Base-by-base conservation (phyloP, 2,329 filamentous ascomycete genomes). In the Hymenotorrendiella dingleyae region DNA sequence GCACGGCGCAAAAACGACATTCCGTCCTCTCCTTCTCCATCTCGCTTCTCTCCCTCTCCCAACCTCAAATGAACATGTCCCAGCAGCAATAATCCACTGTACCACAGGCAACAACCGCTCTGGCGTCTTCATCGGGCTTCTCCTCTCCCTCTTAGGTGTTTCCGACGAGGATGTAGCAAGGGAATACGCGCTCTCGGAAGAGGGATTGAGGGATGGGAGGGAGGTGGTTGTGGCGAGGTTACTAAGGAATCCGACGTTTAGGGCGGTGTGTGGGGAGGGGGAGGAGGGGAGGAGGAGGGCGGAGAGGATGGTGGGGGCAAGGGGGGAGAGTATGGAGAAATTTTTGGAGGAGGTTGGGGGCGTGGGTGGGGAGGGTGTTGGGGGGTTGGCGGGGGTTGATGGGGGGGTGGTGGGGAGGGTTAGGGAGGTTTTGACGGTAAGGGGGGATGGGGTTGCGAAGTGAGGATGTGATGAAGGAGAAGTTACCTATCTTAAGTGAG, bases 61-160 rank as follows among this genome's bases (percentile, higher is more conserved):
- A 10, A 38, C 46, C 7, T 51, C 38, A 17, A n/a, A 8, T 19
- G 27, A 6, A 7, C 16, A 22, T n/a, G 8, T 4, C 7, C 21
- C 21, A 27, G 29, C 39, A 16, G 21, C 21, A 19, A 51, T 51
- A 23, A 67, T 88, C 9, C 83, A 89, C 57, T 89, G 85, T 62
- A 84, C 82, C 0, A 83, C 82, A 0, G 85, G 85, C 9, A 89
- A 89, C 62, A 85, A 89, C 59, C 72, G 84, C 22, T 88, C 85
- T 0, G 85, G 84, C 2, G 72, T 88, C 7, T 65, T 86, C 36
- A 73, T 77, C 30, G 84, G 80, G 2, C 53, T 89, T 22, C 60
- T 89, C 10, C 70, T 86, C 34, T 64, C 73, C 16, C 68, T 86
- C 19, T 76, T 78, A 2, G 78, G 78, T 4, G 78, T 85, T 0